Evolutionary conservation across 1,139 yeast species (phyloP), one percentile per base, ranked within the genome.

Genomic region (Geotrichum aggregatum): DNA sequence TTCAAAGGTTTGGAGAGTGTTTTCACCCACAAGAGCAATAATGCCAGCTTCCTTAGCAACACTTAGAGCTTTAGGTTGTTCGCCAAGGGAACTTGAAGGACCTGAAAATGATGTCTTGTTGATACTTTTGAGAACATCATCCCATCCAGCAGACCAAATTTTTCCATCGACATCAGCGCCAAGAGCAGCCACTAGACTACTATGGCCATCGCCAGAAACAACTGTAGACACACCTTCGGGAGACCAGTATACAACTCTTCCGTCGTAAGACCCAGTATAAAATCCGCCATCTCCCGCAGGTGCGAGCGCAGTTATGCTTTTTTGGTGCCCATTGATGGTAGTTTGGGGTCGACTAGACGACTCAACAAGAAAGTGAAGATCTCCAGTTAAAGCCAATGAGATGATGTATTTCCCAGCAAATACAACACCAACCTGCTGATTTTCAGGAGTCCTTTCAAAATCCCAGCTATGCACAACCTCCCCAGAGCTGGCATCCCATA

Each of bases 221-320:
- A 44, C 39, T 7, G 46, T 44, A n/a, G 58, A 18, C 10, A 18
- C 44, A 3, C 56, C 58, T 11, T 51, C 33, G 26, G 44, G 16
- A 44, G 52, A 11, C 94, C 96, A 87, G 55, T 75, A 67, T 54
- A 77, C 70, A n/a, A 87, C 68, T 48, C 78, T 71, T 18, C 98
- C 97, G 66, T 91, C 96, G 52, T 87, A 81, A 14, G 92, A 82
- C n/a, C 96, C 97, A 3, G 94, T 78, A 58, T 69, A 71, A 19
- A 83, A 58, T 1, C 61, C 55, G 1, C 55, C 59, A 0, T 63
- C 61, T 2, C 62, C 66, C 1, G 67, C 63, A 11, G 62, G 59
- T 1, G 78, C 67, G 38, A 82, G 64, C 0, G 85, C 74, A 1
- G 96, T 87, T 53, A 92, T 77, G 18, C 89, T 77, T 61, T 82